A percentile compares a stretch with the other conserved stretches of the same genome.
These are phyloP conservation scores for Protea cynaroides DNA, from an alignment of 164 flowering plant species.

Conservation along the genomic window DNA sequence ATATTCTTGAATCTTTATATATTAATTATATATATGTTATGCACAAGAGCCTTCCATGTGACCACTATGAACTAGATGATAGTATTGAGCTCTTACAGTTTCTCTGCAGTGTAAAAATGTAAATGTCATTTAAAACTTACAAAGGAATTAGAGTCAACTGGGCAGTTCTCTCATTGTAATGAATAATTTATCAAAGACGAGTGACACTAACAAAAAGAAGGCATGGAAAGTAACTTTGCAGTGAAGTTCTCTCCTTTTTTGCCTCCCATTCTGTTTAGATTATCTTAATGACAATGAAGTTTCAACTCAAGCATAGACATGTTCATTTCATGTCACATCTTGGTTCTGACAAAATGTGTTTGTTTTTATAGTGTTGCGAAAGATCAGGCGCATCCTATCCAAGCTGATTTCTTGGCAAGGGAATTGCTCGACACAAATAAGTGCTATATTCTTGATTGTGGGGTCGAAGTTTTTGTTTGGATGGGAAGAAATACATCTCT, in stretches of 20 bases:
- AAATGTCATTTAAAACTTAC: too few species aligned
- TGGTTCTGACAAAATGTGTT: slow-evolving; percentile 15
- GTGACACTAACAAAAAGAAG: too few species aligned
- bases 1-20: too few species aligned
- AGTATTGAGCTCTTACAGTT: too few species aligned
- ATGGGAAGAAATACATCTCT: slow-evolving; percentile 94
- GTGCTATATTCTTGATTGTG: slow-evolving; percentile 88
- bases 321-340: not conserved
- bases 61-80: too few species aligned
- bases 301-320: not conserved
- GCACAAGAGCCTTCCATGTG: too few species aligned
- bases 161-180: too few species aligned
- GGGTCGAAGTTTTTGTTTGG: slow-evolving; percentile 86
- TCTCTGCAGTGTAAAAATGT: too few species aligned
- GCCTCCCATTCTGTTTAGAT: not conserved
- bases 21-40: too few species aligned
- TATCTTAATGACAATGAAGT: not conserved
- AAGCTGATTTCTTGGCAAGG: slow-evolving; percentile 60
- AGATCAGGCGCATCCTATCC: slow-evolving; percentile 56
- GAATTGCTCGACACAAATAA: slow-evolving; percentile 75
- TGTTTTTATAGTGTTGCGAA: slow-evolving; percentile 56
- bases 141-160: too few species aligned
- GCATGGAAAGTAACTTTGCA: too few species aligned
- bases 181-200: too few species aligned
- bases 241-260: not conserved